Conservation (phyloP, 2,329 filamentous ascomycete genomes). For the Pleurostoma richardsiae region DNA sequence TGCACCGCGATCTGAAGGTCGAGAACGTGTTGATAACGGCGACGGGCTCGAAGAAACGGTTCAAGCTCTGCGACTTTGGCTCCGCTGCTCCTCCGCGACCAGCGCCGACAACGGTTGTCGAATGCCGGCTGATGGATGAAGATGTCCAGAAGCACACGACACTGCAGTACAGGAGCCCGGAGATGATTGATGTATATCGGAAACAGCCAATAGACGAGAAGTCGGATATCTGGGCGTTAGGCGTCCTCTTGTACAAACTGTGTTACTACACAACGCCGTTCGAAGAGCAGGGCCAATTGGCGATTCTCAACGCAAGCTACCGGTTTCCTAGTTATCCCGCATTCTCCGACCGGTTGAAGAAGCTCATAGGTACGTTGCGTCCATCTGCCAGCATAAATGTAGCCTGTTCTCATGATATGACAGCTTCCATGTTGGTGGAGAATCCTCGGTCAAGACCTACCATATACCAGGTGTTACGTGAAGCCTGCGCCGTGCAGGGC, state of each 20-base stretch:
- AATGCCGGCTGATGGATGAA: constrained; percentile 91
- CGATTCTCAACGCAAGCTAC: constrained; percentile 92
- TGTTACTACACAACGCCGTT: constrained; percentile 99
- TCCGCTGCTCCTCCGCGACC: constrained; percentile 80
- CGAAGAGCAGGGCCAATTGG: constrained; percentile 94
- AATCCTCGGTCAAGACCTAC: constrained; percentile 75
- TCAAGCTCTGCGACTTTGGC: constrained; percentile 98
- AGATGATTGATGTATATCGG: constrained; percentile 98
- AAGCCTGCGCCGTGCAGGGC: constrained; percentile 85
- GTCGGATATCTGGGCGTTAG: constrained; percentile 96
- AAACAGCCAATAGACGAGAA: constrained; percentile 98
- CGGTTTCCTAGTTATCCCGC: constrained; percentile 82
- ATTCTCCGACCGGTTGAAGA: constrained; percentile 87
- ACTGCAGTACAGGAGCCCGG: constrained; percentile 92
- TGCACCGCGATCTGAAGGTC: constrained; percentile 94
- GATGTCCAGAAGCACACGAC: constrained; percentile 97
- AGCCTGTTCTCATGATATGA: constrained; percentile 1
- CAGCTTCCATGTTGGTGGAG: constrained; percentile 87
- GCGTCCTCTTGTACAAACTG: constrained; percentile 92
- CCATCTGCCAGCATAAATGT: not conserved
- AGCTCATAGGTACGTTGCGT: constrained; percentile 68
- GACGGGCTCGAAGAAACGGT: constrained; percentile 61
- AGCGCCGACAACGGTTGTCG: constrained; percentile 78
- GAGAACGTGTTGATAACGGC: constrained; percentile 91
- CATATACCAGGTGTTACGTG: constrained; percentile 87